Conservation (phyloP, 2,329 filamentous ascomycete genomes). For the Pseudonectria buxi region DNA sequence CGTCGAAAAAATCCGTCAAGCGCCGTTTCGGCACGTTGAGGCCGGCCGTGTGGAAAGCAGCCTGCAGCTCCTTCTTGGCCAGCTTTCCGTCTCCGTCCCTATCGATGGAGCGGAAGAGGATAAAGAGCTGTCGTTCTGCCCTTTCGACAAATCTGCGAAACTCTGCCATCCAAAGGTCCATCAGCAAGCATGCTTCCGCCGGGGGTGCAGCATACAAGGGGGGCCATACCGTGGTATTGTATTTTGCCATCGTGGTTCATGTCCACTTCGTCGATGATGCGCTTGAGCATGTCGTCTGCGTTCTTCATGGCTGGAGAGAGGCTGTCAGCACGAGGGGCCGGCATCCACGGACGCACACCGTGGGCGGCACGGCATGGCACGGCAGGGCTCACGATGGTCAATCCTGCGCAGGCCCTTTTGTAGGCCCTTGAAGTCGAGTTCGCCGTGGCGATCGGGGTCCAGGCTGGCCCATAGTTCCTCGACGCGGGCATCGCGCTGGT, state of each 20-base stretch:
- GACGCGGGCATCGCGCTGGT: slow-evolving; percentile 73
- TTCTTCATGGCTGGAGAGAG: slow-evolving; percentile 64
- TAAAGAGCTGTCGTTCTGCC: slow-evolving; percentile 75
- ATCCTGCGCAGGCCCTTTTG: slow-evolving; percentile 80
- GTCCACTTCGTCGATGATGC: slow-evolving; percentile 77
- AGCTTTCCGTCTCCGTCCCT: slow-evolving; percentile 77
- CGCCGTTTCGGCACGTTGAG: slow-evolving; percentile 71
- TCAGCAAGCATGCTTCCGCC: slow-evolving; percentile 15
- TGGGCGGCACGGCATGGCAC: no score
- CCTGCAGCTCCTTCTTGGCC: slow-evolving; percentile 75
- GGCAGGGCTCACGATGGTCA: slow-evolving; percentile 67
- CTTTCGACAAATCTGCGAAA: slow-evolving; percentile 83
- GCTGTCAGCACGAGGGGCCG: slow-evolving; percentile 15
- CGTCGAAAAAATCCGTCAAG: slow-evolving; percentile 77
- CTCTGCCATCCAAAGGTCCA: slow-evolving; percentile 47
- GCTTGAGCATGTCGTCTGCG: slow-evolving; percentile 75
- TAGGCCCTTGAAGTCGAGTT: slow-evolving; percentile 77
- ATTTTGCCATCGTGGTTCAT: slow-evolving; percentile 83
- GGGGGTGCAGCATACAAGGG: slow-evolving; percentile 4
- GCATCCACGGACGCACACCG: no score
- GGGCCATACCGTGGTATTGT: slow-evolving; percentile 70
- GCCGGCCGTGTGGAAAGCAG: slow-evolving; percentile 71
- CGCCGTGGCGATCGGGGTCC: slow-evolving; percentile 67
- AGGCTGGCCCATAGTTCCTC: slow-evolving; percentile 78
- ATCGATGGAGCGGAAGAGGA: slow-evolving; percentile 83